Base-by-base conservation (phyloP, 768 basidiomycete species). In the Mycena olivaceomarginata region DNA sequence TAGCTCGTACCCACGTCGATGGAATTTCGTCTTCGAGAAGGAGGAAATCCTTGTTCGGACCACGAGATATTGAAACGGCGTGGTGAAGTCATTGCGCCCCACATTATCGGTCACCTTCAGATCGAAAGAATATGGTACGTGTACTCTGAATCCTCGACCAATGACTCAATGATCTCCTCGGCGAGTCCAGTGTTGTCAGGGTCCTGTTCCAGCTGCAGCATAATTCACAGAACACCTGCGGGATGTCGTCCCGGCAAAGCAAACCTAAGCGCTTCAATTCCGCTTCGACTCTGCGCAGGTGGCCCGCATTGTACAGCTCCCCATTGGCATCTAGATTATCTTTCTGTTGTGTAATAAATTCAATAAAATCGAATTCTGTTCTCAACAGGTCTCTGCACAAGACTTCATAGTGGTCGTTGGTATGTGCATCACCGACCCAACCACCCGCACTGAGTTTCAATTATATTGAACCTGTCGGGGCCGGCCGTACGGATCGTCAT, bases 361-460 rank as follows among this genome's bases (percentile, higher is more conserved):
- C 10, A 45, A 67, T 65, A 16, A 71, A 71, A 37, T 76, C 48
- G 53, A 76, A 76, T 16, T 70, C 31, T 5, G 63, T 22, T 31
- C 69, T 60, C 3, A 76, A 53, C 22, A 76, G 37, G 40, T 76
- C 67, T 13, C 69, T 40, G 20, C 69, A 51, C 20, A 76, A 37
- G 2, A 76, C 37, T 16, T 76, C 69, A 6, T 69, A 60, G 16
- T 75, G 43, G 37, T 70, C 74, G 12, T 48, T 40, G 6, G 18
- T 4, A 40, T 75, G 74, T 22, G 1, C 12, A 41, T 75, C 73
- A 40, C 73, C 51, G 2, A 75, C 73, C n/a, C 1, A 75, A 39
- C 73, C 73, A 75, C 6, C 73, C 73, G 1, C 48, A 16, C 48
- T 75, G 74, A 4, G 67, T 75, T 2, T n/a, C 22, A 45, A 75